A percentile compares a stretch with the other conserved stretches of the same genome.
These are phyloP conservation scores for Fusarium compactum DNA, from an alignment of 2,329 filamentous ascomycete genomes.

Conservation along the genomic window DNA sequence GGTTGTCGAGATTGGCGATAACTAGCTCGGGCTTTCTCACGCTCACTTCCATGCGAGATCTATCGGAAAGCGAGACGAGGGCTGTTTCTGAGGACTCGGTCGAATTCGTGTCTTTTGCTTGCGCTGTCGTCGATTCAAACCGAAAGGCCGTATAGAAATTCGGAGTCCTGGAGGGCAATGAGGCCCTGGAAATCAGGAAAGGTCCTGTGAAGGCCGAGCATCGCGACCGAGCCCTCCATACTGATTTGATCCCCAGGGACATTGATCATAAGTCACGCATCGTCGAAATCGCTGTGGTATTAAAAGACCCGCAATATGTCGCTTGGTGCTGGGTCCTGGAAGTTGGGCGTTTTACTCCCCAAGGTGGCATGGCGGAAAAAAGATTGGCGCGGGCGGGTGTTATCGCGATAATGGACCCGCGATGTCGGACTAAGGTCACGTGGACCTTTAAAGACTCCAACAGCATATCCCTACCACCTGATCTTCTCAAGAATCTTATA, in stretches of 20 bases:
- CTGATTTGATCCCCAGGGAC: slow-evolving; percentile 59
- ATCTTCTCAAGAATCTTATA: not conserved
- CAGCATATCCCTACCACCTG: not conserved
- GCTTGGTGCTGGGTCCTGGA: slow-evolving; percentile 22
- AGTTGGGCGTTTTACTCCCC: slow-evolving; percentile 8
- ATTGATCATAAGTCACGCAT: slow-evolving; percentile 60
- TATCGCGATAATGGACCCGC: slow-evolving; percentile 39
- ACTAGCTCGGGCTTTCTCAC: slow-evolving; percentile 16
- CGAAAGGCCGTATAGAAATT: slow-evolving; percentile 26
- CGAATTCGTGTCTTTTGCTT: not conserved
- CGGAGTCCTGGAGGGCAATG: slow-evolving; percentile 34
- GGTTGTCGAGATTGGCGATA: slow-evolving; percentile 29
- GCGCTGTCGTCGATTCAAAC: slow-evolving; percentile 39
- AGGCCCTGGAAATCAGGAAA: slow-evolving; percentile 38
- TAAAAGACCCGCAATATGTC: slow-evolving; percentile 21
- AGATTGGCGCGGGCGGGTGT: slow-evolving; percentile 23
- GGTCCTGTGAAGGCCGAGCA: slow-evolving; percentile 46
- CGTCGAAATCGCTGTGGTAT: slow-evolving; percentile 30
- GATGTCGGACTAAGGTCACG: slow-evolving; percentile 34
- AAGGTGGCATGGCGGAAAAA: slow-evolving; percentile 35
- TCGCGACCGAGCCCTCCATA: slow-evolving; percentile 57
- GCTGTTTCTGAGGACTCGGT: slow-evolving; percentile 8
- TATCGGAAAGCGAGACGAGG: not conserved
- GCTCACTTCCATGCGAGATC: slow-evolving; percentile 6
- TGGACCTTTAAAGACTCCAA: slow-evolving; percentile 9